These are phyloP conservation scores for Juncus inflexus DNA, from an alignment of 176 grass and related monocot genomes.

Conservation along the genomic window DNA sequence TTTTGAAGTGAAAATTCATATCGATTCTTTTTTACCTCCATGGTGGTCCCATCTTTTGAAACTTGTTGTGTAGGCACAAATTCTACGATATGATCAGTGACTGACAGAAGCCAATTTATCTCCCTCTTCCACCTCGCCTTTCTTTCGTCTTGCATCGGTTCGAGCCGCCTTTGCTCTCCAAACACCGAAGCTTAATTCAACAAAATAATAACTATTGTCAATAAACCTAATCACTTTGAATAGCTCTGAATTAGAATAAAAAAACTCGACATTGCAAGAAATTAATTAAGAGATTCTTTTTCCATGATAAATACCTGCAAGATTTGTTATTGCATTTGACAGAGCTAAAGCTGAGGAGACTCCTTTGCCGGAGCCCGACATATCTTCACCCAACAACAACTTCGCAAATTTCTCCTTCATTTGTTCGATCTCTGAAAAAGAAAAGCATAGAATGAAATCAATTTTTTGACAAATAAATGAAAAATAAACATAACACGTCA, in stretches of 20 bases:
- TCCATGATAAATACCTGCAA: conserved; percentile 37
- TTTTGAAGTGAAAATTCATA: neutral
- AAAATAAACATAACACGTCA: neutral
- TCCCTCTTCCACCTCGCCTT: conserved; percentile 79
- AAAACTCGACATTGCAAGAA: neutral
- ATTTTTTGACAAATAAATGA: neutral
- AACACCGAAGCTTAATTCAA: conserved; percentile 62
- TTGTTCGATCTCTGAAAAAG: conserved; percentile 47
- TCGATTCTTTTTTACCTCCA: conserved; percentile 46
- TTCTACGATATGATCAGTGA: conserved; percentile 84
- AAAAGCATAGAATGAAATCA: neutral
- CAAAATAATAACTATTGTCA: too few relatives aligned
- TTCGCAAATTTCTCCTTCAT: conserved; percentile 72
- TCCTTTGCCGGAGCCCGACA: conserved; percentile 73
- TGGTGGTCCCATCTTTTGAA: conserved; percentile 49
- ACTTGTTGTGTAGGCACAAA: conserved; percentile 68
- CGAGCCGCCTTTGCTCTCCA: conserved; percentile 72
- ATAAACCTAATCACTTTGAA: neutral
- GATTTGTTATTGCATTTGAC: conserved; percentile 82
- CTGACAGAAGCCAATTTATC: conserved; percentile 77
- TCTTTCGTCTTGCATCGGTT: conserved; percentile 67
- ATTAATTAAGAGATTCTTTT: conserved; percentile 1
- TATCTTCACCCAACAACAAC: conserved; percentile 80
- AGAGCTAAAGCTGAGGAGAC: conserved; percentile 74
- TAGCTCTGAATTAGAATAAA: neutral